These are phyloP conservation scores for Gymnopilus dilepis DNA, from an alignment of 768 basidiomycete genomes.

Conservation along the genomic window DNA sequence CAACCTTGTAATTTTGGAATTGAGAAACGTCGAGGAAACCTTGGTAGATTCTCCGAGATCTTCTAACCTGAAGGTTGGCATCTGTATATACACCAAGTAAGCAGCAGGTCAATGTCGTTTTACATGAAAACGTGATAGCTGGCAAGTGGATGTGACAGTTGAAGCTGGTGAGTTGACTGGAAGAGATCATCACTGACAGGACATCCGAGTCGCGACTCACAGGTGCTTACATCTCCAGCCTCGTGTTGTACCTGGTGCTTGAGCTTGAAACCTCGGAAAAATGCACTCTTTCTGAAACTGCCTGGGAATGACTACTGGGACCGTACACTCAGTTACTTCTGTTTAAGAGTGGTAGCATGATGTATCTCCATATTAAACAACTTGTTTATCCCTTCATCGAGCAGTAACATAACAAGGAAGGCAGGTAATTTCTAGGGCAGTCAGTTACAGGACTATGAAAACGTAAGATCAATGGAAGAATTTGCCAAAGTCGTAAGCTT, in stretches of 20 bases:
- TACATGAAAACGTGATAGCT: background rate
- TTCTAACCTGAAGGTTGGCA: background rate
- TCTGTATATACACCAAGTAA: background rate
- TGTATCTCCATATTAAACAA: too few species aligned
- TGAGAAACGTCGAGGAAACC: background rate
- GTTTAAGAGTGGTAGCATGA: too few species aligned
- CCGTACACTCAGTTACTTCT: too few species aligned
- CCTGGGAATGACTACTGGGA: too few species aligned
- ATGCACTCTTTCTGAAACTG: too few species aligned
- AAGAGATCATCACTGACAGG: background rate
- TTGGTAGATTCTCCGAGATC: background rate
- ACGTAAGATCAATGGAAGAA: constrained; percentile 48
- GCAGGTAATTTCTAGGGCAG: too few species aligned
- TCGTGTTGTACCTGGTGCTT: background rate
- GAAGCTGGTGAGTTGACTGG: background rate
- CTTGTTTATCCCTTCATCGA: too few species aligned
- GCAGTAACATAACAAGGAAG: background rate
- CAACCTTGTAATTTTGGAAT: constrained; percentile 1
- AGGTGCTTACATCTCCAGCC: background rate
- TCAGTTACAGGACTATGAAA: background rate
- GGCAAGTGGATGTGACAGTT: background rate
- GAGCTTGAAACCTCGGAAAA: background rate
- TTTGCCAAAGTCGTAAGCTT: constrained; percentile 63
- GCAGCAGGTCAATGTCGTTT: background rate
- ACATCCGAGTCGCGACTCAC: background rate